Conservation (phyloP, 345 rosid genomes). For the Pelargonium nanum region DNA sequence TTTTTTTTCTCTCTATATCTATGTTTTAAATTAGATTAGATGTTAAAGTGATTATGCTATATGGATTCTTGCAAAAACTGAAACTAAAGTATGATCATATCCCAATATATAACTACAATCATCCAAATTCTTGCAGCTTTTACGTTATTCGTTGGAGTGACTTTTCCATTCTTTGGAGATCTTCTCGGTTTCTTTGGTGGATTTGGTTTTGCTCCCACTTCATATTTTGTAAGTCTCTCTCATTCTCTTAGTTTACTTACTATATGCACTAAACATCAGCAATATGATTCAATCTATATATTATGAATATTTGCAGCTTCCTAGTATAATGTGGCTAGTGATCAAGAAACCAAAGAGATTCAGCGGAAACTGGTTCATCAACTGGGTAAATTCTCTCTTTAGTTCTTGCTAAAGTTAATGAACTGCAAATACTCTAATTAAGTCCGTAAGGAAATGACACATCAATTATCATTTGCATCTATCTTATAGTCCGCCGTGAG, state of each 20-base stretch:
- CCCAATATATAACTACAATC: neutral
- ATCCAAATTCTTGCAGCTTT: conserved; percentile 39
- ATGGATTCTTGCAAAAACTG: neutral
- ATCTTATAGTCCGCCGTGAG: too few species aligned
- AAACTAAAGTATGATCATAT: neutral
- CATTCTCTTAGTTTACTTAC: neutral
- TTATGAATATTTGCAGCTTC: conserved; percentile 47
- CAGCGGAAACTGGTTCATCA: conserved; percentile 61
- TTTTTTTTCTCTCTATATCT: too few species aligned
- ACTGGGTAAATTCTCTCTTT: conserved; percentile 55
- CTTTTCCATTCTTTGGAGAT: conserved; percentile 93
- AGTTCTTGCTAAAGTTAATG: neutral
- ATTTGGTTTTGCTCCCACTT: conserved; percentile 89
- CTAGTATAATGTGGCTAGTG: conserved; percentile 81
- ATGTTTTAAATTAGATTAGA: too few species aligned
- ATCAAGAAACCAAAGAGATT: conserved; percentile 82
- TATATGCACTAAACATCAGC: neutral
- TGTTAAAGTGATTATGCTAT: too few species aligned
- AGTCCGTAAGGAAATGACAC: neutral
- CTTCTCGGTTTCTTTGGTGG: conserved; percentile 96
- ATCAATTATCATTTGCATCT: neutral
- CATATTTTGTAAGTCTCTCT: conserved; percentile 63
- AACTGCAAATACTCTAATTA: neutral
- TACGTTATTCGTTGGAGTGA: conserved; percentile 70
- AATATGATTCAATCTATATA: neutral